Base-by-base conservation (phyloP, 1,284 basidiomycete species). In the Malassezia restricta region DNA sequence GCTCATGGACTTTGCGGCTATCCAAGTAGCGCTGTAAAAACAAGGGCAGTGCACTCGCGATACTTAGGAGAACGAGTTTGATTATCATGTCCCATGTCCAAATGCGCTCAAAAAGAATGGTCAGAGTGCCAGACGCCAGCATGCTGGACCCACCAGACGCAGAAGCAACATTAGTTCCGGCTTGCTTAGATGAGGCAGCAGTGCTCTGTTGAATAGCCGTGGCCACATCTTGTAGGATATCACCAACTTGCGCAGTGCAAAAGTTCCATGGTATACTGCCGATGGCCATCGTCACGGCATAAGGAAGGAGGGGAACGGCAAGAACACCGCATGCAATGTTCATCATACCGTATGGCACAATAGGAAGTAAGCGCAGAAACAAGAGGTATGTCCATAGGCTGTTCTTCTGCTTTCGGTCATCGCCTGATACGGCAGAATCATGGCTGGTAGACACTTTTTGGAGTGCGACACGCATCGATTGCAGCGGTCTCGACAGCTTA, bases 201-300 rank as follows among this genome's bases (percentile, higher is more conserved):
- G 41, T 39, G 29, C 20, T 33, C n/a, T 24, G 15, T 33, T 49
- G 63, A 0, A 70, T 37, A 1, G 65, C 66, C 14, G 62, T 54
- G 27, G 65, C 64, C 37, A 70, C 59, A 37, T 71, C 66, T 33
- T 66, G 62, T 28, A 72, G 46, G 29, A 72, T 28, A 38, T 71
- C 70, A 31, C 70, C 70, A 27, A 69, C 56, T 53, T 70, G 67
- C 20, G 63, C 62, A 0, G 70, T 73, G 48, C 65, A 63, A 52
- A 66, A 65, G 58, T 73, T 73, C 70, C 70, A 73, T 7, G 68
- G 68, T 9, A 71, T 53, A 17, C 63, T 65, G 1, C 70, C 70
- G 11, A 71, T 37, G 7, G 53, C 65, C 5, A 73, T 50, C 5
- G 70, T 71, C 8, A 51, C 60, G 1, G 57, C 58, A 46, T 66